These are phyloP conservation scores for Botrytis medusae DNA, from an alignment of 2,329 filamentous ascomycete species.

Conservation along the genomic window DNA sequence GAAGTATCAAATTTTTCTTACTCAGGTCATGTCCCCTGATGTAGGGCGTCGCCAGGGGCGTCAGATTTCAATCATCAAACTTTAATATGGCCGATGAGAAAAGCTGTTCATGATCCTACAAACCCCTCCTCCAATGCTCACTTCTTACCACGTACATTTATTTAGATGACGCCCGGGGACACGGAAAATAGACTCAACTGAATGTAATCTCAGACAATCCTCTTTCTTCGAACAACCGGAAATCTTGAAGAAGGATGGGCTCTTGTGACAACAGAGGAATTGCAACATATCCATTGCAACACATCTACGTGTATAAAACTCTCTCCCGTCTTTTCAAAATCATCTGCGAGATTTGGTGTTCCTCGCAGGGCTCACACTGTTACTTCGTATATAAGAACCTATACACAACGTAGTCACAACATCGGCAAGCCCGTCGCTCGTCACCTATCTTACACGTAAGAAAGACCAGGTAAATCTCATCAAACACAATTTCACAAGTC, in stretches of 20 bases:
- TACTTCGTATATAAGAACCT: conserved; percentile 14
- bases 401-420: conserved; percentile 19
- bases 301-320: conserved; percentile 9
- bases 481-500: neutral
- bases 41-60: neutral
- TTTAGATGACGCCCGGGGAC: neutral
- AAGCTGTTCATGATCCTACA: neutral
- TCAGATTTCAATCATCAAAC: neutral
- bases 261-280: conserved; percentile 5
- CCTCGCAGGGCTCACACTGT: conserved; percentile 15
- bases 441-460: conserved; percentile 14
- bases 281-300: conserved; percentile 15
- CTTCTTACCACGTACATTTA: neutral
- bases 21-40: neutral
- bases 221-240: neutral
- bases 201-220: conserved; percentile 14
- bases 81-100: neutral
- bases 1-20: neutral
- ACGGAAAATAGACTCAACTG: conserved; percentile 3
- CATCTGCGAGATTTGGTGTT: conserved; percentile 17
- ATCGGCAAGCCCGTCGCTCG: conserved; percentile 19
- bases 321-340: conserved; percentile 3
- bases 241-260: conserved; percentile 3
- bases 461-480: conserved; percentile 5
- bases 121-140: neutral